A percentile compares a stretch with the other conserved stretches of the same genome.
Conservation (phyloP, 2,329 filamentous ascomycete genomes). For the Cladosporium halotolerans region DNA sequence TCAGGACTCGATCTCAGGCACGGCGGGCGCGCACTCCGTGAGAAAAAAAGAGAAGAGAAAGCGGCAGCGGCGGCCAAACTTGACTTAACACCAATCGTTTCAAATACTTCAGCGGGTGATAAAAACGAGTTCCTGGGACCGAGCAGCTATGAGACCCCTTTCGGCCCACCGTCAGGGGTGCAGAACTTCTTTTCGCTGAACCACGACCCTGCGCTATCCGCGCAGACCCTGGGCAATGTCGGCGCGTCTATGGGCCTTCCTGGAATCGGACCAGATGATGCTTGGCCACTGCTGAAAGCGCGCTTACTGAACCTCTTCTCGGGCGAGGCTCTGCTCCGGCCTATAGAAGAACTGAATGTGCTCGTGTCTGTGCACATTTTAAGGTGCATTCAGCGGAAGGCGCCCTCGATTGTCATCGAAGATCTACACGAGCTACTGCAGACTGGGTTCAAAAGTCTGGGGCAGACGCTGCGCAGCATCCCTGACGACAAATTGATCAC, state of each 20-base stretch:
- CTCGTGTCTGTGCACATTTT: constrained; percentile 74
- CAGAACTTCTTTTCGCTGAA: constrained; percentile 26
- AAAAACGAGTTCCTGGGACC: constrained; percentile 20
- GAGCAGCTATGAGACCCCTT: constrained; percentile 14
- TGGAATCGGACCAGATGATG: constrained; percentile 59
- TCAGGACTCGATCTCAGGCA: constrained; percentile 74
- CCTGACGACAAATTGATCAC: constrained; percentile 86
- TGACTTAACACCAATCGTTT: constrained; percentile 26
- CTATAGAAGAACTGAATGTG: constrained; percentile 76
- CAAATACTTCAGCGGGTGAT: constrained; percentile 23
- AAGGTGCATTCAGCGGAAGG: constrained; percentile 67
- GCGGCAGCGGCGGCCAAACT: constrained; percentile 34
- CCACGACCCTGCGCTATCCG: constrained; percentile 23
- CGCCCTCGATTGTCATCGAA: constrained; percentile 65
- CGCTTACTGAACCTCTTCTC: constrained; percentile 74
- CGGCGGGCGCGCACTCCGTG: constrained; percentile 66
- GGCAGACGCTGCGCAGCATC: constrained; percentile 71
- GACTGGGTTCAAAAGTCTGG: constrained; percentile 80
- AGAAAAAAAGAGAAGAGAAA: constrained; percentile 59
- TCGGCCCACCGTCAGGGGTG: constrained; percentile 23
- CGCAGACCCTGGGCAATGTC: constrained; percentile 38
- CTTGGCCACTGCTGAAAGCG: constrained; percentile 73
- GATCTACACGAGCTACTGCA: constrained; percentile 67
- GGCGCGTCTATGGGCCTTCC: constrained; percentile 43
- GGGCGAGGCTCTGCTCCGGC: constrained; percentile 70